Percentiles rank a stretch among this genome's conserved stretches.
These are phyloP conservation scores for Monilinia aucupariae DNA, from an alignment of 2,329 filamentous ascomycete species.

Conservation along the genomic window DNA sequence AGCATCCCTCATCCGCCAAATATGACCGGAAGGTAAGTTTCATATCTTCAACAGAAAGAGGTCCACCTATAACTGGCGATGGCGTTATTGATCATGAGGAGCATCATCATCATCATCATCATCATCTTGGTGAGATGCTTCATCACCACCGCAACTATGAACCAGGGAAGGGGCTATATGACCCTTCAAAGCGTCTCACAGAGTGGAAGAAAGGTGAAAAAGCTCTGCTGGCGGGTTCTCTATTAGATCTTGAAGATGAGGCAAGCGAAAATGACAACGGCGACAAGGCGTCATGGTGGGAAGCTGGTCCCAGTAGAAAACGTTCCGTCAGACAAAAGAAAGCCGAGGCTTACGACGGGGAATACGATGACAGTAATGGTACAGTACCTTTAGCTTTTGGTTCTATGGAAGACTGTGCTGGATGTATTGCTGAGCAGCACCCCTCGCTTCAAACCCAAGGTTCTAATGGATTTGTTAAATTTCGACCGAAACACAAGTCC, in stretches of 20 bases:
- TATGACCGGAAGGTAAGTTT: constrained; percentile 20
- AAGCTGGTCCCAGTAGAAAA: constrained; percentile 41
- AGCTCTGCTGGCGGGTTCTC: constrained; percentile 51
- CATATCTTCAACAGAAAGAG: constrained; percentile 28
- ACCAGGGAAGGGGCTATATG: constrained; percentile 51
- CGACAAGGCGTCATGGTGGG: constrained; percentile 71
- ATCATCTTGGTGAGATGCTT: constrained; percentile 32
- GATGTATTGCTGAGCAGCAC: constrained; percentile 21
- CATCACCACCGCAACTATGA: constrained; percentile 31
- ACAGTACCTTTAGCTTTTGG: constrained; percentile 32
- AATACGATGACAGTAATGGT: constrained; percentile 59
- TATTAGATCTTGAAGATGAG: constrained; percentile 54
- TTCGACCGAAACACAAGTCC: constrained; percentile 15
- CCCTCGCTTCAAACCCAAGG: background rate
- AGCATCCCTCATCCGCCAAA: constrained; percentile 12
- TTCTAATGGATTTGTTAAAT: constrained; percentile 8
- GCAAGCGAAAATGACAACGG: constrained; percentile 42
- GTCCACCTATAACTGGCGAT: constrained; percentile 19
- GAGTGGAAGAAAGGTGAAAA: constrained; percentile 68
- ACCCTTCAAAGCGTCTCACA: constrained; percentile 55
- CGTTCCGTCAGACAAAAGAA: constrained; percentile 39
- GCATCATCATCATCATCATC: constrained; percentile 29
- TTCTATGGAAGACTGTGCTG: constrained; percentile 19
- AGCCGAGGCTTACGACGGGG: constrained; percentile 60
- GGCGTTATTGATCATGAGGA: background rate